A percentile compares a stretch with the other conserved stretches of the same genome.
phyloP scores from a whole-genome alignment of 176 grass and related monocot species.

The Triticum turgidum region DNA sequence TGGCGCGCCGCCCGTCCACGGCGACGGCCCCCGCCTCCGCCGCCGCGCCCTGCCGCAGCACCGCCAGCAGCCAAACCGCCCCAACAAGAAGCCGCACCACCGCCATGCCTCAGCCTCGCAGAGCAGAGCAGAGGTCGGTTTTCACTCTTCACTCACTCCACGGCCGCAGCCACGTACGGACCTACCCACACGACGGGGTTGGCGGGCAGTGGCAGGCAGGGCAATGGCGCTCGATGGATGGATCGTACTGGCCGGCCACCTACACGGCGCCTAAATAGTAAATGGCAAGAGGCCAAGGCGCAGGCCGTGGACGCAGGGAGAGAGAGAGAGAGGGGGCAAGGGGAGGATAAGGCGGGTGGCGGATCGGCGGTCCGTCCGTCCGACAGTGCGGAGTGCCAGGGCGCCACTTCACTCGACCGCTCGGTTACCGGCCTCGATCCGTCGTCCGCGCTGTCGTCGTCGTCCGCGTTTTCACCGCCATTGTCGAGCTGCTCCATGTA shows the following conservation, averaged over 20 bases:
- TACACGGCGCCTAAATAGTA: slow-evolving; percentile 34
- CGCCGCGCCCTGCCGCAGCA: slow-evolving; percentile 22
- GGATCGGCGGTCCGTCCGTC: not conserved
- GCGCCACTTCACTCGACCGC: not conserved
- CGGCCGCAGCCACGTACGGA: no score
- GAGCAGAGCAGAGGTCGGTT: not conserved
- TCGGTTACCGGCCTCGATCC: not conserved
- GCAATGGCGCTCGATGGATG: not conserved
- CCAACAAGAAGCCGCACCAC: not conserved
- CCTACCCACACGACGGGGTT: not conserved
- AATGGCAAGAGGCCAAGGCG: slow-evolving; percentile 29
- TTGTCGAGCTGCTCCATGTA: not conserved
- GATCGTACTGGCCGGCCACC: slow-evolving; percentile 7
- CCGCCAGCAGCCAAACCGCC: slow-evolving; percentile 39
- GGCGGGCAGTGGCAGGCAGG: not conserved
- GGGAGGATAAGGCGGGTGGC: not conserved
- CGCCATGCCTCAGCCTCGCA: not conserved
- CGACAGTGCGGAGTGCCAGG: not conserved
- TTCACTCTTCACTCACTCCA: not conserved
- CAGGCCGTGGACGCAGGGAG: not conserved
- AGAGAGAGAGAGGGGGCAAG: not conserved
- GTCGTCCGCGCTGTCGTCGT: not conserved
- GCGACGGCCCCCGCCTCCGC: not conserved
- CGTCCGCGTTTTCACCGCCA: not conserved
- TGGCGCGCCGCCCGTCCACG: slow-evolving; percentile 51